These are phyloP conservation scores for Phytophthora tubulina DNA, from an alignment of 352 stramenopile species.

Conservation along the genomic window DNA sequence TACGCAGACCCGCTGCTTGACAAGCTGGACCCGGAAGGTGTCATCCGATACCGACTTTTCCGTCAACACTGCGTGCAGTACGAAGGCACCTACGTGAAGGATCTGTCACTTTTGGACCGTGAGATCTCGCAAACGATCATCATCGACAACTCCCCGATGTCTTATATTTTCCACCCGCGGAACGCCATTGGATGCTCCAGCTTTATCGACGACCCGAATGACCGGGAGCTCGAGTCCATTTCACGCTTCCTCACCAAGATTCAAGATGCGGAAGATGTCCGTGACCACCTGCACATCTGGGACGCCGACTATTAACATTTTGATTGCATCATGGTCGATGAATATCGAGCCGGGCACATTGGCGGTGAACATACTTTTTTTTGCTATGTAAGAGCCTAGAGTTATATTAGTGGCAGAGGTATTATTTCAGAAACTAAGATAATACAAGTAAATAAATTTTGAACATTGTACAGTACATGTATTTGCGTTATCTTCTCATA, in stretches of 20 bases:
- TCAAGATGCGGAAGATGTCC: slow-evolving; percentile 66
- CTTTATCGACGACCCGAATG: slow-evolving; percentile 92
- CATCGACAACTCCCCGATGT: slow-evolving; percentile 99
- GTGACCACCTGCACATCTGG: slow-evolving; percentile 77
- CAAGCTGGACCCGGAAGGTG: slow-evolving; percentile 92
- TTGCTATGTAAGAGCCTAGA: too few species aligned
- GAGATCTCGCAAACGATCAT: slow-evolving; percentile 96
- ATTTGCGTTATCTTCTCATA: too few species aligned
- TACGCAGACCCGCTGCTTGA: slow-evolving; percentile 98
- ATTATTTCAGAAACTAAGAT: too few species aligned
- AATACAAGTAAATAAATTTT: too few species aligned
- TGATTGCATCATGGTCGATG: not conserved
- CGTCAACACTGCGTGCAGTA: slow-evolving; percentile 97
- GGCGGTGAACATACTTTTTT: too few species aligned
- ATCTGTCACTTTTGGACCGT: slow-evolving; percentile 95
- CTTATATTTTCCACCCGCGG: slow-evolving; percentile 97
- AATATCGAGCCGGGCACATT: not conserved
- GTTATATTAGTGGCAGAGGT: too few species aligned
- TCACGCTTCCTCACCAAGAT: slow-evolving; percentile 69
- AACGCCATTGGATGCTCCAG: slow-evolving; percentile 85
- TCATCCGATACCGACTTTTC: slow-evolving; percentile 93
- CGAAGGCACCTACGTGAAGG: slow-evolving; percentile 98
- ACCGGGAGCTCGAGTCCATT: slow-evolving; percentile 92
- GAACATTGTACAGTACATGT: too few species aligned
- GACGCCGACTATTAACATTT: slow-evolving; percentile 64